Evolutionary conservation across 2,329 filamentous ascomycete genomes (phyloP), one percentile per base, ranked within the genome.

Genomic region (Botryotinia narcissicola): DNA sequence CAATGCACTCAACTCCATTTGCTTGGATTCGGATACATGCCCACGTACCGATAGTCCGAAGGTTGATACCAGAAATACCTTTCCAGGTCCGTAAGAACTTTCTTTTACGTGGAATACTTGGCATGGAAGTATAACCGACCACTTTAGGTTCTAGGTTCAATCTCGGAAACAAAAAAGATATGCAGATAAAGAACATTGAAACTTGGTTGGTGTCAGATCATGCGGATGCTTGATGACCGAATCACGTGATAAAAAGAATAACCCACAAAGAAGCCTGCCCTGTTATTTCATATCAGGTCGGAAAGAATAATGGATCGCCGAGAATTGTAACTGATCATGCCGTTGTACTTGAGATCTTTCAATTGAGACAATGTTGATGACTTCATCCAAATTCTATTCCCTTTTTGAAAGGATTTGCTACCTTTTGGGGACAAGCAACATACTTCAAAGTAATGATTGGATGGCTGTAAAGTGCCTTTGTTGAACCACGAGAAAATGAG

Each of bases 71-170:
- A 66, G 35, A 51, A 44, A 64, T 46, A 37, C 20, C 44, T 66
- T 37, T 48, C 22, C 22, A 40, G 46, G 32, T 14, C 16, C 63
- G 2, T 46, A 51, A 67, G 63, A 67, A 51, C 63, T 67, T 37
- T 67, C 63, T 63, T n/a, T 32, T 51, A 51, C 63, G 46, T 67
- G 44, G 44, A 51, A 8, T 16, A 29, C 64, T 68, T 67, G 64
- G 64, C 64, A 40, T 54, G 46, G 54, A 67, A n/a, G 12, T 51
- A 54, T n/a, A 67, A 40, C 32, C 32, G 63, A 51, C 2, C 6
- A 40, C 12, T 68, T 57, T 68, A 42, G 64, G 64, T 68, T 54
- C 22, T 68, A 42, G 64, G 64, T 68, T 54, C 22, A 42, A 42
- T 10, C 29, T 68, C 25, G 48, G 64, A 40, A 32, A 57, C 46